Evolutionary conservation across 305 asterid species (phyloP).

Genomic region (Fraxinus nigra): DNA sequence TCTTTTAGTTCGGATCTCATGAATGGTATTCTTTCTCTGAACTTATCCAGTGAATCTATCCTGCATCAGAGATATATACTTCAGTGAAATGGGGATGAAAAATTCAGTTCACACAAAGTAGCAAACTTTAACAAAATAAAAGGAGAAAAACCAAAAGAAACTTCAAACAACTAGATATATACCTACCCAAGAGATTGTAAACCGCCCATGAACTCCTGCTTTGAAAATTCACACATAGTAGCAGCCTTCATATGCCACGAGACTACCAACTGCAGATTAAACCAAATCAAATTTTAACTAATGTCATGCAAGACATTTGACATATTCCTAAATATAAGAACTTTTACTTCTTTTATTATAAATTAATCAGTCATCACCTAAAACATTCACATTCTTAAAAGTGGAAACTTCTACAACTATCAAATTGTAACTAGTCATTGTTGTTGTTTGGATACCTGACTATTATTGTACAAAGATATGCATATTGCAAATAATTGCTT

Average conservation of each 20-base stretch:
- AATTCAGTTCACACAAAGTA: neutral
- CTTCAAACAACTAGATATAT: constrained; percentile 20
- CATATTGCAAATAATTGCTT: neutral
- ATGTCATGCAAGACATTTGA: neutral
- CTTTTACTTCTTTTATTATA: neutral
- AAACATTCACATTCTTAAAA: neutral
- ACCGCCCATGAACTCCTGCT: constrained; percentile 92
- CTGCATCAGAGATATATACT: constrained; percentile 44
- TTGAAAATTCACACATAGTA: constrained; percentile 98
- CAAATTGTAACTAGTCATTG: neutral
- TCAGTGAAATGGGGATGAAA: constrained; percentile 16
- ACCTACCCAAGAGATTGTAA: constrained; percentile 90
- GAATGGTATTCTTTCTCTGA: constrained; percentile 77
- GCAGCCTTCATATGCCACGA: constrained; percentile 99
- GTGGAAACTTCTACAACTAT: neutral
- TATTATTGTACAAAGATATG: constrained; percentile 2
- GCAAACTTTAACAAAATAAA: neutral
- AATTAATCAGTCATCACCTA: neutral
- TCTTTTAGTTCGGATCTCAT: constrained; percentile 96
- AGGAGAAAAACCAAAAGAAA: neutral
- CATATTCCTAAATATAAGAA: neutral
- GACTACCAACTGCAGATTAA: constrained; percentile 63
- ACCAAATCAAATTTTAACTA: neutral
- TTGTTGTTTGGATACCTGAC: neutral
- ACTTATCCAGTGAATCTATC: constrained; percentile 87